Percentiles rank a stretch among this genome's conserved stretches.
Conservation (phyloP, 805 yeast genomes). For the Komagataella populi region DNA sequence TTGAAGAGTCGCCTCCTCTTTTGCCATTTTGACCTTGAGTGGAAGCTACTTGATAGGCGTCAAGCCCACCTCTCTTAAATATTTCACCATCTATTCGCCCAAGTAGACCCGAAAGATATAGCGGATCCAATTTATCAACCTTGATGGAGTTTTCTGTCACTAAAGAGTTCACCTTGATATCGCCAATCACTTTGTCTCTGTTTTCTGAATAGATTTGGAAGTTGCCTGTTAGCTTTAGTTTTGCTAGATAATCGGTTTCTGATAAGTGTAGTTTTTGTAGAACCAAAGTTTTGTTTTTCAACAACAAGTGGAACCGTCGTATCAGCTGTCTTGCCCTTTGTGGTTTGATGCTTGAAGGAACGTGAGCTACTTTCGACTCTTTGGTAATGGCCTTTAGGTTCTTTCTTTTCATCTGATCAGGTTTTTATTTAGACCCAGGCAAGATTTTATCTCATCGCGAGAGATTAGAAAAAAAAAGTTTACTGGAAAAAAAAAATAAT, state of each 20-base stretch:
- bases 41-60: slow-evolving; percentile 75
- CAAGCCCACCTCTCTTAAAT: slow-evolving; percentile 48
- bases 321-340: slow-evolving; percentile 62
- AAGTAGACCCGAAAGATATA: not conserved
- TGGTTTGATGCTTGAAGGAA: slow-evolving; percentile 37
- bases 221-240: not conserved
- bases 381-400: slow-evolving; percentile 19
- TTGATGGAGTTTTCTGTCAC: not conserved
- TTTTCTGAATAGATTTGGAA: not conserved
- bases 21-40: slow-evolving; percentile 64
- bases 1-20: slow-evolving; percentile 91
- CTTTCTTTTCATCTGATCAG: slow-evolving; percentile 6
- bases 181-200: not conserved
- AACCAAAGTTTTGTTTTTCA: slow-evolving; percentile 37
- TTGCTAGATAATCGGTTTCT: slow-evolving; percentile 3
- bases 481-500: not conserved
- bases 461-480: not conserved
- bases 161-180: not conserved
- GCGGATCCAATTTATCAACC: not conserved
- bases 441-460: not conserved
- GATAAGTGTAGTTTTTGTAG: slow-evolving; percentile 17
- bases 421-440: not conserved
- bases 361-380: slow-evolving; percentile 11
- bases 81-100: slow-evolving; percentile 2
- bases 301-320: slow-evolving; percentile 60